phyloP scores from a whole-genome alignment of 1,284 basidiomycete genomes.

The Dichomitus squalens region DNA sequence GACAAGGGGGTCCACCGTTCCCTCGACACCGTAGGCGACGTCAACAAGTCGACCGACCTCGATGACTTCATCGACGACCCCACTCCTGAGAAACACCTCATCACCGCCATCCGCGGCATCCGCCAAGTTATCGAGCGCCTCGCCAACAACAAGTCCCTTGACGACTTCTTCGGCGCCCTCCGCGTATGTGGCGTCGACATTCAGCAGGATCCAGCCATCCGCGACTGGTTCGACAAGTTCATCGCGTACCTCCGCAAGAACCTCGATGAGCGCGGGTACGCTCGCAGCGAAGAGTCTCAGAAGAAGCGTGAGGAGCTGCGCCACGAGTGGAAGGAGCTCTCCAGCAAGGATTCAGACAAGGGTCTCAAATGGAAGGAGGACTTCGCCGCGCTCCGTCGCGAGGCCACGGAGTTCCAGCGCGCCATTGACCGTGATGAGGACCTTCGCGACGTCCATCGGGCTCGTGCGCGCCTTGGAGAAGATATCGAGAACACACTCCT shows the following conservation, averaged over 20 bases:
- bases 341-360: slow-evolving; percentile 44
- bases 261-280: slow-evolving; percentile 53
- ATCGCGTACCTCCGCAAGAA: slow-evolving; percentile 46
- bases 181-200: slow-evolving; percentile 46
- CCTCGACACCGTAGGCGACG: slow-evolving; percentile 49
- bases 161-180: slow-evolving; percentile 42
- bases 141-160: slow-evolving; percentile 46
- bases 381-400: slow-evolving; percentile 44
- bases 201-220: slow-evolving; percentile 48
- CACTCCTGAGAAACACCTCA: slow-evolving; percentile 56
- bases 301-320: slow-evolving; percentile 45
- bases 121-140: slow-evolving; percentile 52
- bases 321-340: slow-evolving; percentile 49
- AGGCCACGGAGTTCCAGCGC: slow-evolving; percentile 45
- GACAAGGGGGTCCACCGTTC: slow-evolving; percentile 58
- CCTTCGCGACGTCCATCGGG: slow-evolving; percentile 44
- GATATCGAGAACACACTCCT: slow-evolving; percentile 50
- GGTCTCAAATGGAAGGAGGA: slow-evolving; percentile 54
- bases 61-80: slow-evolving; percentile 58
- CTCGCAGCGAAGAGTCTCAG: slow-evolving; percentile 49
- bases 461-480: slow-evolving; percentile 47
- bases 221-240: slow-evolving; percentile 51
- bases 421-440: slow-evolving; percentile 52
- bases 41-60: slow-evolving; percentile 45
- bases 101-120: slow-evolving; percentile 48